Evolutionary conservation across 2,329 filamentous ascomycete species (phyloP).

Genomic region (Dothistroma pini): DNA sequence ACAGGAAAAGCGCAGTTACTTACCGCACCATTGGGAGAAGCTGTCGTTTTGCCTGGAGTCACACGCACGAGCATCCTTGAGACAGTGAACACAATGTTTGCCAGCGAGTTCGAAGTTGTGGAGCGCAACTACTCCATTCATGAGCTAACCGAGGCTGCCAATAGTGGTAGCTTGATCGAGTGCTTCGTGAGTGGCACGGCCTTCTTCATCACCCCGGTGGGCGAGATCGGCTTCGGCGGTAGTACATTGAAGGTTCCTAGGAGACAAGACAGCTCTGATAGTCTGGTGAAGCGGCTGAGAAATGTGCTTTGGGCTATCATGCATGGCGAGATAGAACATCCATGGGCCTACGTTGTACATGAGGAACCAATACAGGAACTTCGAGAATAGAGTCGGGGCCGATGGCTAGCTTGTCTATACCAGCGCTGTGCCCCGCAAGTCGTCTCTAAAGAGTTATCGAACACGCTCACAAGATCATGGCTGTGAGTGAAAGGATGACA

Average conservation of each 20-base stretch:
- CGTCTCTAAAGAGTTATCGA: no score
- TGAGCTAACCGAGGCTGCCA: constrained; percentile 18
- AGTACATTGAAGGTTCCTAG: constrained; percentile 39
- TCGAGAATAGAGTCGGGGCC: no score
- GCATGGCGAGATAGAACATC: constrained; percentile 42
- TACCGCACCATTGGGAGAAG: constrained; percentile 75
- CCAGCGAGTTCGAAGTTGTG: constrained; percentile 44
- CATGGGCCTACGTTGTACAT: constrained; percentile 35
- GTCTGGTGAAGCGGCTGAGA: constrained; percentile 27
- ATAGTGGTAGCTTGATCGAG: constrained; percentile 51
- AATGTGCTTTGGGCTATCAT: constrained; percentile 44
- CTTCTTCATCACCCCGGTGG: constrained; percentile 43
- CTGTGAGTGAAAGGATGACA: no score
- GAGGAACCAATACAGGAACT: no score
- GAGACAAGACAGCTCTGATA: constrained; percentile 6
- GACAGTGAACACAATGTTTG: constrained; percentile 42
- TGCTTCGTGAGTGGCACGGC: constrained; percentile 82
- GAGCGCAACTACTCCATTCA: constrained; percentile 23
- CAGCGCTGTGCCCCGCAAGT: no score
- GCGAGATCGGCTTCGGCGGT: constrained; percentile 39
- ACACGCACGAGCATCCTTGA: constrained; percentile 75
- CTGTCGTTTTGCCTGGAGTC: constrained; percentile 78
- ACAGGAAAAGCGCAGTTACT: constrained; percentile 63
- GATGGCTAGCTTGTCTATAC: no score
- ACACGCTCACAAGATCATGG: no score